phyloP scores from a whole-genome alignment of 176 grass and related monocot genomes.

The Hsuehochloa calcarea region DNA sequence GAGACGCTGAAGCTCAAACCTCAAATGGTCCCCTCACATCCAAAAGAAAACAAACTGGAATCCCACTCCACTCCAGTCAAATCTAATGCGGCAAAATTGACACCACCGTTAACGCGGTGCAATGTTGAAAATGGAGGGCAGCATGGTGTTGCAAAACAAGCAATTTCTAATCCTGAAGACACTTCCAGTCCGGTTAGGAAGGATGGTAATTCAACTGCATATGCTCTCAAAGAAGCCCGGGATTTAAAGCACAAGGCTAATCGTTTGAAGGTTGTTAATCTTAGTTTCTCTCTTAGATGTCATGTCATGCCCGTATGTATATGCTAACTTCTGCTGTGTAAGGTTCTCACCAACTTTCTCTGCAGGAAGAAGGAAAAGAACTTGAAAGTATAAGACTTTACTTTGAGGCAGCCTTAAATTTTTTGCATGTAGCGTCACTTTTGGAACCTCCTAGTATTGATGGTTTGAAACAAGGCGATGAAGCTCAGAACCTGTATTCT shows the following conservation, averaged over 20 bases:
- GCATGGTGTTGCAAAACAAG: slow-evolving; percentile 44
- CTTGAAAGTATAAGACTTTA: slow-evolving; percentile 80
- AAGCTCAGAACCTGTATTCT: slow-evolving; percentile 81
- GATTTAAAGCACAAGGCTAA: slow-evolving; percentile 93
- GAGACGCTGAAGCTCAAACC: slow-evolving; percentile 40
- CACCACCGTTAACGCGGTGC: slow-evolving; percentile 43
- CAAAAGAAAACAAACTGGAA: slow-evolving; percentile 51
- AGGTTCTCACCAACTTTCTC: slow-evolving; percentile 34
- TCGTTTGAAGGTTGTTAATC: slow-evolving; percentile 77
- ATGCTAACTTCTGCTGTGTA: slow-evolving; percentile 13
- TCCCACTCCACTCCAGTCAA: slow-evolving; percentile 41
- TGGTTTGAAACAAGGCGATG: slow-evolving; percentile 68
- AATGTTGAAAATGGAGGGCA: slow-evolving; percentile 62
- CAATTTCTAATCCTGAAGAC: slow-evolving; percentile 50
- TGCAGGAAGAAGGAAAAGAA: slow-evolving; percentile 77
- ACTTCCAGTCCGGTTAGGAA: slow-evolving; percentile 72
- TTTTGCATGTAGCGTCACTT: slow-evolving; percentile 81
- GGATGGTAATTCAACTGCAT: slow-evolving; percentile 57
- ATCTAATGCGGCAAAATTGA: slow-evolving; percentile 51
- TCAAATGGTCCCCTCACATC: slow-evolving; percentile 44
- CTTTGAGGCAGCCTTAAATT: slow-evolving; percentile 96
- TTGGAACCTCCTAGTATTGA: slow-evolving; percentile 75
- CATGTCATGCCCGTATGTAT: neutral
- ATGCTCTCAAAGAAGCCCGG: slow-evolving; percentile 77
- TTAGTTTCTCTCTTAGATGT: slow-evolving; percentile 18